A percentile compares a stretch with the other conserved stretches of the same genome.
phyloP scores from a whole-genome alignment of 2,329 filamentous ascomycete species.

The Cytospora piceicola region DNA sequence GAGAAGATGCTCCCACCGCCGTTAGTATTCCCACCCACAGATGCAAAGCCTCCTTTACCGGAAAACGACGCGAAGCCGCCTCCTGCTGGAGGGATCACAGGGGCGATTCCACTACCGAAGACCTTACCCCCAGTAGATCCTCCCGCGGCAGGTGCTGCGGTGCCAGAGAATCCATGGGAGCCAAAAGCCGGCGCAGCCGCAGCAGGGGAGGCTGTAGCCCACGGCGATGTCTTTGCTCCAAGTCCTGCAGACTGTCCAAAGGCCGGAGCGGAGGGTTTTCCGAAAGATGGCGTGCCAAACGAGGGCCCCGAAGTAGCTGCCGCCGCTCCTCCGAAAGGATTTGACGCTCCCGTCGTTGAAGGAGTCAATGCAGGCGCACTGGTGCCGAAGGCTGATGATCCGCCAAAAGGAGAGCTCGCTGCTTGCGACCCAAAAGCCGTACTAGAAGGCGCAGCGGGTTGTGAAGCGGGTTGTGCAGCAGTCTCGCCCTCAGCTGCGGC shows the following conservation, averaged over 20 bases:
- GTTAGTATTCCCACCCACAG: conserved; percentile 44
- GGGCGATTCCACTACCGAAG: conserved; percentile 43
- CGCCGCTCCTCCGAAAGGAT: conserved; percentile 45
- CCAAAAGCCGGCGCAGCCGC: conserved; percentile 55
- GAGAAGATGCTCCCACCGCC: conserved; percentile 46
- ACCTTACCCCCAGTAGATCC: conserved; percentile 39
- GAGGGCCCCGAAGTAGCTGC: conserved; percentile 32
- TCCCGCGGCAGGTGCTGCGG: conserved; percentile 42
- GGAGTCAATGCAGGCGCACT: conserved; percentile 33
- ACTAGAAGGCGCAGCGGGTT: conserved; percentile 42
- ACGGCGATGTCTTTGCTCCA: conserved; percentile 58
- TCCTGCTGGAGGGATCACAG: conserved; percentile 35
- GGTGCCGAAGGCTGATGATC: conserved; percentile 51
- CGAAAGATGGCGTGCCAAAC: conserved; percentile 44
- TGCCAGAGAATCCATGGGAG: conserved; percentile 53
- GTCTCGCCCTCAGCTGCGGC: conserved; percentile 49
- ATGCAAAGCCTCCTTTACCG: conserved; percentile 58
- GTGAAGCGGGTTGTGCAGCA: conserved; percentile 42
- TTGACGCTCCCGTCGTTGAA: conserved; percentile 40
- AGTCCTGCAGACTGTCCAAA: conserved; percentile 55
- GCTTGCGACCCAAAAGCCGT: conserved; percentile 39
- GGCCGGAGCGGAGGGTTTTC: conserved; percentile 41
- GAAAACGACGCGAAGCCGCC: conserved; percentile 61
- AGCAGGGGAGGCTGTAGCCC: conserved; percentile 48
- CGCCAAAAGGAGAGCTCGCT: conserved; percentile 31